phyloP scores from a whole-genome alignment of 768 basidiomycete genomes.

The Suillus spraguei region DNA sequence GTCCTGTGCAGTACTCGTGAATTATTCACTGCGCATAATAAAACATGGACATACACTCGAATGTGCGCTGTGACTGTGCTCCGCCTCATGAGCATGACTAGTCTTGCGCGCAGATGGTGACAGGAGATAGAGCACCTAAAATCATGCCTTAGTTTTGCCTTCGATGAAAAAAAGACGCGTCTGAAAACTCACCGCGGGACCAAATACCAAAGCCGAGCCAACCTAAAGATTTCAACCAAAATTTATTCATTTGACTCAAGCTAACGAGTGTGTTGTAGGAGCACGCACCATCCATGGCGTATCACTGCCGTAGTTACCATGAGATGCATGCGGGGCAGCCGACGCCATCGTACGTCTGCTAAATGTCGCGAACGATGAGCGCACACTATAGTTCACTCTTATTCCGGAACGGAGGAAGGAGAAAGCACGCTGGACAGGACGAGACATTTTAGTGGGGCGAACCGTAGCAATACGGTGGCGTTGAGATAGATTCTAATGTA shows the following conservation, averaged over 20 bases:
- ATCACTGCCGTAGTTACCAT: conserved; percentile 23
- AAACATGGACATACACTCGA: conserved; percentile 22
- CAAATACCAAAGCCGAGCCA: conserved; percentile 35
- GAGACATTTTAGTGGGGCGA: conserved; percentile 23
- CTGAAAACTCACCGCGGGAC: conserved; percentile 28
- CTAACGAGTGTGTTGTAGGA: not conserved
- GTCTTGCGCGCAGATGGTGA: conserved; percentile 32
- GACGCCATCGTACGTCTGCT: conserved; percentile 31
- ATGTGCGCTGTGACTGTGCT: conserved; percentile 17
- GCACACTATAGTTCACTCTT: conserved; percentile 16
- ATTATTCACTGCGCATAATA: conserved; percentile 5
- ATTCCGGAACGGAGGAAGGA: conserved; percentile 20
- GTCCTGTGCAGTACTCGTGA: conserved; percentile 16
- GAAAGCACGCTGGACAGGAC: conserved; percentile 22
- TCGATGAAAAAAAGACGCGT: not conserved
- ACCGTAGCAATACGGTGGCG: conserved; percentile 1
- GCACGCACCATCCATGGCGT: conserved; percentile 33
- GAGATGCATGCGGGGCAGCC: conserved; percentile 21
- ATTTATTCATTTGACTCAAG: conserved; percentile 1
- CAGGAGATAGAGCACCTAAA: conserved; percentile 33
- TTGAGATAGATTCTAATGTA: not conserved
- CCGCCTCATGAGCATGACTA: conserved; percentile 24
- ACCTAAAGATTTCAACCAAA: conserved; percentile 19
- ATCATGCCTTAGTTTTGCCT: not conserved
- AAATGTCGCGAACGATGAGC: conserved; percentile 18